Evolutionary conservation across 2,329 filamentous ascomycete genomes (phyloP), one percentile per base, ranked within the genome.

Genomic region (Clonostachys rhizophaga): DNA sequence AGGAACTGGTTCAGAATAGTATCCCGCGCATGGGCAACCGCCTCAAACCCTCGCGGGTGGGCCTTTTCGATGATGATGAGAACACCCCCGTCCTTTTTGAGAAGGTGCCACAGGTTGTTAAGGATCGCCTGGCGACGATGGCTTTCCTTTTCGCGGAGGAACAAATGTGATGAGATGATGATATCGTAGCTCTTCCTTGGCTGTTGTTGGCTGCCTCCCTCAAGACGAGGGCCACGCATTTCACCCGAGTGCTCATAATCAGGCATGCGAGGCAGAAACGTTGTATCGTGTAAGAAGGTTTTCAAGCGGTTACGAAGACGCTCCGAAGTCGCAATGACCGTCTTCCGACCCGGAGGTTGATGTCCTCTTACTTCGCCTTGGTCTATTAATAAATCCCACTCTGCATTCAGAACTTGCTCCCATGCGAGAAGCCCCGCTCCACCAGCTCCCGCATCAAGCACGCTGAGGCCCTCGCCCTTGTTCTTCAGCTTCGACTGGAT

Each of bases 21-120:
- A 40, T 91, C 79, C 44, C 94, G 84, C 6, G 91, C 91, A 43
- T 87, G 87, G 11, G 90, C 92, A 39, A 99, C 82, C 13, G 89
- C 88, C 63, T 97, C 94, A 55, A 99, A 99, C 0, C 94, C 94
- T 40, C 89, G 83, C 12, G 91, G 89, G 12, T 95, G 81, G 0
- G 91, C 94, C 64, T 96, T 97, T 64, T 99, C 94, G 18, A 96
- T 70, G 4, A 97, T 68, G 43, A 97, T 81, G 5, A 99, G 75
- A 13, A 99, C 79, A 35, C 94, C 94, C 2, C 92, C 92, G 16
- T 91, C 78, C 2, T 87, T 87, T 45, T 87, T 89, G 5, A 96
- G 74, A 44, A 96, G 75, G 13, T 82, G 84, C 94, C 94, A 99
- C 2, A 97, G 78, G 50, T 95, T 96, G 59, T 95, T 84, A 17